Evolutionary conservation across 1,139 yeast species (phyloP).

Genomic region (Yamadazyma songkhlaensis): DNA sequence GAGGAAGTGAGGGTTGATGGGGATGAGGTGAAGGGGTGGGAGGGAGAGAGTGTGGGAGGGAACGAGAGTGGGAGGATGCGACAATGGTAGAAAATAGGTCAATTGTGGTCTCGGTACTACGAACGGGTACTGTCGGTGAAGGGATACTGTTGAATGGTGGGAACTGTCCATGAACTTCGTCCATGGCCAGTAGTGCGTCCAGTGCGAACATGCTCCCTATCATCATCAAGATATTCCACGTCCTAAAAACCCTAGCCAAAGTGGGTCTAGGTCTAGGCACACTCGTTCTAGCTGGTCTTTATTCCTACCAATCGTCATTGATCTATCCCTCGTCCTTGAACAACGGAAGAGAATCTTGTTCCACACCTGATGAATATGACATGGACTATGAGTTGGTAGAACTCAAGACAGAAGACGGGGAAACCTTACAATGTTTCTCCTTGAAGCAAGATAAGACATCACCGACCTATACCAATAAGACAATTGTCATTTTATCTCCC

Average conservation of each 20-base stretch:
- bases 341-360: slow-evolving; percentile 71
- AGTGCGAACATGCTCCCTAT: too few relatives aligned
- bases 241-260: slow-evolving; percentile 20
- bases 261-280: slow-evolving; percentile 36
- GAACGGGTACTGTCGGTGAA: too few relatives aligned
- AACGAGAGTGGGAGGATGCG: too few relatives aligned
- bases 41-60: too few relatives aligned
- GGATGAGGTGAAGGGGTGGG: too few relatives aligned
- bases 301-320: slow-evolving; percentile 63
- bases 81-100: too few relatives aligned
- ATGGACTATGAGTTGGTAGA: slow-evolving; percentile 60
- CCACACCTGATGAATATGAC: slow-evolving; percentile 71
- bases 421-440: slow-evolving; percentile 40
- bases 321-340: slow-evolving; percentile 84
- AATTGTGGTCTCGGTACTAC: too few relatives aligned
- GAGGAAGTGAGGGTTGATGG: too few relatives aligned
- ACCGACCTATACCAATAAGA: slow-evolving; percentile 52
- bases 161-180: too few relatives aligned
- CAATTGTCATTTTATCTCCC: slow-evolving; percentile 79
- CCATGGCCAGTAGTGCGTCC: too few relatives aligned
- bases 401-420: slow-evolving; percentile 68
- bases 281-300: slow-evolving; percentile 52
- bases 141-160: too few relatives aligned
- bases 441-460: slow-evolving; percentile 45
- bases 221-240: slow-evolving; percentile 9